phyloP scores from a whole-genome alignment of 345 rosid genomes.

The Populus pruinosa region DNA sequence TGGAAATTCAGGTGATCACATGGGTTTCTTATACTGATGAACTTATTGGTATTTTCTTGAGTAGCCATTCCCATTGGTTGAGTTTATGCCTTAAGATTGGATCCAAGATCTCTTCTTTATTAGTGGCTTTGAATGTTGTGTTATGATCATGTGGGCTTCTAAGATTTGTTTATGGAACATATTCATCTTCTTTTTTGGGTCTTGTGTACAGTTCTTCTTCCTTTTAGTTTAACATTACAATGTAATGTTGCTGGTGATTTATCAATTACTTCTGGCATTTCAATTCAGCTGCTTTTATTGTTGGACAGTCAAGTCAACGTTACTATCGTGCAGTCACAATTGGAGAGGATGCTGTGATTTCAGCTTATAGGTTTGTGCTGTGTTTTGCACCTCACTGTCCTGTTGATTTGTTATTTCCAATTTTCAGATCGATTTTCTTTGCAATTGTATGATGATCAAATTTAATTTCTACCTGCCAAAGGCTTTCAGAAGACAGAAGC shows the following conservation, averaged over 20 bases:
- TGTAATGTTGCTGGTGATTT: conserved; percentile 23
- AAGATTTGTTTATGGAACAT: not conserved
- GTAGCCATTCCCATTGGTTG: not conserved
- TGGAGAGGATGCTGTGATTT: conserved; percentile 94
- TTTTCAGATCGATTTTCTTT: not conserved
- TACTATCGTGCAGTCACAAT: conserved; percentile 85
- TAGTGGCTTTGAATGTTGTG: not conserved
- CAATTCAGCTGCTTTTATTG: conserved; percentile 90
- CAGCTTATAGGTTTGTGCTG: conserved; percentile 76
- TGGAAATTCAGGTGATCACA: conserved; percentile 73
- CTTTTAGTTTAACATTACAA: not conserved
- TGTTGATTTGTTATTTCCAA: not conserved
- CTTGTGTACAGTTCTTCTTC: not conserved
- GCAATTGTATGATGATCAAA: conserved; percentile 3
- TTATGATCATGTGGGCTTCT: not conserved
- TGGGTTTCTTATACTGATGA: conserved; percentile 4
- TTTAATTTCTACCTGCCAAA: conserved; percentile 28
- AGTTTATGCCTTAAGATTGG: too few relatives aligned
- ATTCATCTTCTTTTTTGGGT: not conserved
- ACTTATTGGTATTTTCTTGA: not conserved
- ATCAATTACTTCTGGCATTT: conserved; percentile 45
- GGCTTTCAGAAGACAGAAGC: conserved; percentile 89
- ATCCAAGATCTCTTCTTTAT: not conserved
- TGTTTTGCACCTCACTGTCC: not conserved
- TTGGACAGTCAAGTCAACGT: conserved; percentile 97